A percentile compares a stretch with the other conserved stretches of the same genome.
These are phyloP conservation scores for Brassica rapa DNA, from an alignment of 345 rosid species.

Conservation along the genomic window DNA sequence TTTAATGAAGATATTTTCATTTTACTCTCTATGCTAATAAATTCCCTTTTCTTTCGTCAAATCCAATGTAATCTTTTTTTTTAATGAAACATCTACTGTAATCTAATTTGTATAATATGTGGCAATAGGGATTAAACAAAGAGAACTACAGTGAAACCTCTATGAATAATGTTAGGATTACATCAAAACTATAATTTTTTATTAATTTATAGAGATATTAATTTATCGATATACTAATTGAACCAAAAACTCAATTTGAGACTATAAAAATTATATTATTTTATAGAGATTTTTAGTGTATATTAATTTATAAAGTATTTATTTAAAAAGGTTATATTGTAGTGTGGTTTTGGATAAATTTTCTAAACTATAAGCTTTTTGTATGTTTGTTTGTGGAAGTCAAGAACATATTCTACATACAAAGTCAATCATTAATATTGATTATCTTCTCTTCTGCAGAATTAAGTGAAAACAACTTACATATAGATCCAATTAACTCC, in stretches of 20 bases:
- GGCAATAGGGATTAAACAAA: neutral
- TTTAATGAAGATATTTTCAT: too few relatives aligned
- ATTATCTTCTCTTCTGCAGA: neutral
- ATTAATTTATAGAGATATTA: too few relatives aligned
- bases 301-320: too few relatives aligned
- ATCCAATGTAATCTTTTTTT: neutral
- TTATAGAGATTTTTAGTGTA: too few relatives aligned
- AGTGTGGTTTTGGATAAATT: neutral
- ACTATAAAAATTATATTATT: too few relatives aligned
- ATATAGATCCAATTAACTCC: neutral
- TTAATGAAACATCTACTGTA: too few relatives aligned
- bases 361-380: neutral
- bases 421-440: neutral
- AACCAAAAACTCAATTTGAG: too few relatives aligned
- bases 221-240: too few relatives aligned
- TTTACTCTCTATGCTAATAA: too few relatives aligned
- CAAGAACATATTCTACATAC: neutral
- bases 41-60: neutral
- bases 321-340: neutral
- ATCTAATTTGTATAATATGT: neutral
- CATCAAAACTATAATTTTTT: too few relatives aligned
- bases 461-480: slow-evolving; percentile 8
- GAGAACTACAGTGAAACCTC: too few relatives aligned
- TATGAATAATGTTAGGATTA: too few relatives aligned
- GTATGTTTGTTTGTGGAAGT: neutral